Evolutionary conservation across 2,329 filamentous ascomycete genomes (phyloP), one percentile per base, ranked within the genome.

Genomic region (Penicillium verrucosum): DNA sequence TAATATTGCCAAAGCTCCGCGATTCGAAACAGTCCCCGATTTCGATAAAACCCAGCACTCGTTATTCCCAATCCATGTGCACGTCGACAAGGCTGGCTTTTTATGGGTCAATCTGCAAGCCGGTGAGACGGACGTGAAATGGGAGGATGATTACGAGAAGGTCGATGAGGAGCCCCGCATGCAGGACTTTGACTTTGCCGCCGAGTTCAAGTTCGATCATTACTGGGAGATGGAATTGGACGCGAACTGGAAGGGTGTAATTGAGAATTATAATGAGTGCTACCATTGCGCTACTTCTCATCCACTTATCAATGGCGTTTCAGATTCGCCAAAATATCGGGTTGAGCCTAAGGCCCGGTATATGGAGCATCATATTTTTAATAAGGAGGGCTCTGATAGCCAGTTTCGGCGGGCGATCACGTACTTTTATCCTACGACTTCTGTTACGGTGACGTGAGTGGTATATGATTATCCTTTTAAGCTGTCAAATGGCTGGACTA

Each of bases 291-390:
- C 65, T 4, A 66, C 66, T 23, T 61, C 60, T 1, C 67, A 69
- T 38, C 66, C 67, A 0, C 60, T 63, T 8, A 66, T 68, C n/a
- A 61, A 30, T 8, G 59, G 62, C 0, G 61, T 86, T 7, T 79
- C 82, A 34, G 81, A 86, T 61, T 76, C 86, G 32, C 76, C 79
- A 54, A 77, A 78, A 3, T 86, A 85, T 70, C 70, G 73, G 21
- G 80, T 84, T 44, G 73, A 81, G 63, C 78, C 79, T n/a, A 77
- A 76, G 53, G 75, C 71, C 11, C 74, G 70, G 0, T 76, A 81
- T 58, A 82, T 84, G 59, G 74, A 80, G 54, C 82, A 84, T 63
- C 77, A 75, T 56, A 78, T 65, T 60, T 74, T 77, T 6, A 81
- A 75, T 3, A 73, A 77, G 3, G 79, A 81, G 41, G 78, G 82